Evolutionary conservation across 176 grass and related monocot species (phyloP).

Genomic region (Aegilops speltoides): DNA sequence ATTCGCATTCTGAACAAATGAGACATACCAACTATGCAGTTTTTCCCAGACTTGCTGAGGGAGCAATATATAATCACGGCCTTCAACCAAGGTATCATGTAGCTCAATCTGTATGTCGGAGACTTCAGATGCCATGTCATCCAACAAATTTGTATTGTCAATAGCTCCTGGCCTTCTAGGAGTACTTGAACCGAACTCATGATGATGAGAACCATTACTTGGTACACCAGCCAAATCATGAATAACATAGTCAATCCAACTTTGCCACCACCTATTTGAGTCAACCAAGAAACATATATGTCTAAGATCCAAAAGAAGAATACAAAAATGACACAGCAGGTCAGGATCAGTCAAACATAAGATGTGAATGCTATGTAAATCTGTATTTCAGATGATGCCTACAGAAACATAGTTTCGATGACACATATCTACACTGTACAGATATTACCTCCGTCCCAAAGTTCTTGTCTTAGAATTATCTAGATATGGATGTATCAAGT

Average conservation of each 20-base stretch:
- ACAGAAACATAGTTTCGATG: conserved; percentile 14
- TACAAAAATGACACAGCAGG: conserved; percentile 16
- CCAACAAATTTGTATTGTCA: conserved; percentile 91
- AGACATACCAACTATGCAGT: conserved; percentile 80
- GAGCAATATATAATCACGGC: conserved; percentile 94
- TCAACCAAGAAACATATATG: conserved; percentile 13
- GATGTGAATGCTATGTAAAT: background rate
- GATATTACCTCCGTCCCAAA: too few relatives aligned
- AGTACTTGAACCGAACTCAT: conserved; percentile 51
- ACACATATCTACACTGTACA: background rate
- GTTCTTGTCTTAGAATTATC: too few relatives aligned
- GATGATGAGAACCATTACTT: conserved; percentile 72
- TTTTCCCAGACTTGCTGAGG: conserved; percentile 93
- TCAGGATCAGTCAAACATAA: background rate
- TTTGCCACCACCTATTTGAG: conserved; percentile 93
- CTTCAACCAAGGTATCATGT: conserved; percentile 92
- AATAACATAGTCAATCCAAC: conserved; percentile 96
- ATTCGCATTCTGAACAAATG: background rate
- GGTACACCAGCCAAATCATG: conserved; percentile 70
- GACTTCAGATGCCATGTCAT: conserved; percentile 71
- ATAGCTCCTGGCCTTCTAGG: conserved; percentile 75
- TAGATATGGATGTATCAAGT: too few relatives aligned
- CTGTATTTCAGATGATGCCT: conserved; percentile 12
- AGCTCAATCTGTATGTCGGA: conserved; percentile 91
- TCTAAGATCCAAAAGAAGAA: conserved; percentile 5